Conservation (phyloP, 208 protist species). For the Acanthamoeba triangularis region DNA sequence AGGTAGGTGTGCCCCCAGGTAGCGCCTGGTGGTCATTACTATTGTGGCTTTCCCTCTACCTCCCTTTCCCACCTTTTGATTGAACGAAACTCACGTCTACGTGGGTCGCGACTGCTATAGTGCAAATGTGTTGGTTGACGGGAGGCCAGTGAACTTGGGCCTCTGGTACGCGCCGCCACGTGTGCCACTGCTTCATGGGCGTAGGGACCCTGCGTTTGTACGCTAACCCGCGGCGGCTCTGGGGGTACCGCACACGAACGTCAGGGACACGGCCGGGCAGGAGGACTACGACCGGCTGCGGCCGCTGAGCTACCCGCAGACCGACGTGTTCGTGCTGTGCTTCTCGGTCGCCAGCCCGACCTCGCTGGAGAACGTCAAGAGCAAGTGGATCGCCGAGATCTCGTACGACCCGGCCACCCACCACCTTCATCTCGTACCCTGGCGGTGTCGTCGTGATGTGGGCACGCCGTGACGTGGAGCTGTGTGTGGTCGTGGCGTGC, state of each 20-base stretch:
- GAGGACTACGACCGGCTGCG: conserved; percentile 55
- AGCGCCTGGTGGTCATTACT: conserved; percentile 78
- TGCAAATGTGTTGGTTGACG: conserved; percentile 86
- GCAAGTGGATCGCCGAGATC: conserved; percentile 61
- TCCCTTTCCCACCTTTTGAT: background rate
- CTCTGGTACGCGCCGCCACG: conserved; percentile 85
- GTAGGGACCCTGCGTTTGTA: background rate
- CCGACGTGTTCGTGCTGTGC: conserved; percentile 57
- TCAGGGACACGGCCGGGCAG: background rate
- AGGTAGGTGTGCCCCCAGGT: conserved; percentile 83
- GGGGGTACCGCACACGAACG: background rate
- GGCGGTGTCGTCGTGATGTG: too few species aligned
- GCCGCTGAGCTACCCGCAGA: conserved; percentile 49
- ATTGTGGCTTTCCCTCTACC: conserved; percentile 81
- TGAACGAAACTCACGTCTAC: background rate
- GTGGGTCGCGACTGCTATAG: background rate
- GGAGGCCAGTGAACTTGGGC: conserved; percentile 92
- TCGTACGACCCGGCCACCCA: background rate
- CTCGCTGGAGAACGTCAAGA: background rate
- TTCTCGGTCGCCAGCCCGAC: conserved; percentile 8
- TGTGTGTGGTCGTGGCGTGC: background rate
- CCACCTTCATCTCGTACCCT: background rate
- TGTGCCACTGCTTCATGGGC: background rate
- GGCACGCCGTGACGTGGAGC: too few species aligned
- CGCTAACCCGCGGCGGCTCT: background rate